phyloP scores from a whole-genome alignment of 768 basidiomycete genomes.

The Termitomyces sp. region DNA sequence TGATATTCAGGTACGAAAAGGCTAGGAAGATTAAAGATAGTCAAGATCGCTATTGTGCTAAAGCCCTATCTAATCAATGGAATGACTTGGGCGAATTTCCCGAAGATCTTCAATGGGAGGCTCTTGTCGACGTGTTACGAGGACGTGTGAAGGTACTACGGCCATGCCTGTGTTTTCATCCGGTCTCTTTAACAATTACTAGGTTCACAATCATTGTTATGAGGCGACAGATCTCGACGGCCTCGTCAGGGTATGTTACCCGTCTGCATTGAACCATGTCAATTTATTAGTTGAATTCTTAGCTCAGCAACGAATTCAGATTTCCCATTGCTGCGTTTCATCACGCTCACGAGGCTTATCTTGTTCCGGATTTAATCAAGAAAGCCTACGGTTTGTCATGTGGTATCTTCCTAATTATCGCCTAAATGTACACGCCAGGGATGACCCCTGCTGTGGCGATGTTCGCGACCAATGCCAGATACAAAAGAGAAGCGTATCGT shows the following conservation, averaged over 20 bases:
- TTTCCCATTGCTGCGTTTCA: slow-evolving; percentile 76
- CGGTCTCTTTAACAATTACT: slow-evolving; percentile 6
- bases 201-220: slow-evolving; percentile 53
- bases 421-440: slow-evolving; percentile 29
- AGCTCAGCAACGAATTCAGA: slow-evolving; percentile 82
- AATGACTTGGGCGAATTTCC: slow-evolving; percentile 52
- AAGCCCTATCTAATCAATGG: slow-evolving; percentile 41
- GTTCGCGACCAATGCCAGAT: slow-evolving; percentile 54
- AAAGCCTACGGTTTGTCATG: slow-evolving; percentile 50
- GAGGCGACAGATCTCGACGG: slow-evolving; percentile 66
- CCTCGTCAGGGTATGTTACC: slow-evolving; percentile 53
- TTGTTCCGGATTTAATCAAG: slow-evolving; percentile 74
- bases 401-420: background rate
- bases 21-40: slow-evolving; percentile 58
- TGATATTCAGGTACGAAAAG: slow-evolving; percentile 44
- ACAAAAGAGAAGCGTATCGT: slow-evolving; percentile 79
- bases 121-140: slow-evolving; percentile 69
- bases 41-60: slow-evolving; percentile 64
- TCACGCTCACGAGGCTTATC: slow-evolving; percentile 75
- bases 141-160: slow-evolving; percentile 70
- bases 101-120: slow-evolving; percentile 71
- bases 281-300: slow-evolving; percentile 12
- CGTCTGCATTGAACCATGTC: background rate
- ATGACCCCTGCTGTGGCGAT: slow-evolving; percentile 69
- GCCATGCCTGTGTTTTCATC: background rate